phyloP scores from a whole-genome alignment of 2,329 filamentous ascomycete species.

The Tolypocladium ovalisporum region DNA sequence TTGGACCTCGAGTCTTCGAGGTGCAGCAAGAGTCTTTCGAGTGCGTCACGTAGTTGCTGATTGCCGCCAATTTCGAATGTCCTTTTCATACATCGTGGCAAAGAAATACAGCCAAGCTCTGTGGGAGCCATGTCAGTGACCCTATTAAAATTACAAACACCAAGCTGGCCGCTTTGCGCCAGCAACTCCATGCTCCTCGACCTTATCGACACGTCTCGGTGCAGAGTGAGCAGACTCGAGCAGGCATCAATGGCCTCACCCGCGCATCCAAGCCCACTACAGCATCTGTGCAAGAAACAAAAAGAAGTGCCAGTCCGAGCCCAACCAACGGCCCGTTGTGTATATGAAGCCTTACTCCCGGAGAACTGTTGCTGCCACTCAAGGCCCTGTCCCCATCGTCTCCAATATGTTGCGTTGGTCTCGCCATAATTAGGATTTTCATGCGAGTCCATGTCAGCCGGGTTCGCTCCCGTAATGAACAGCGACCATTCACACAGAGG shows the following conservation, averaged over 20 bases:
- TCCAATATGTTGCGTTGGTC: neutral
- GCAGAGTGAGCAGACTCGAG: neutral
- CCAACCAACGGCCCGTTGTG: neutral
- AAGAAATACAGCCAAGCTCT: conserved; percentile 4
- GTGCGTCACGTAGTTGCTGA: neutral
- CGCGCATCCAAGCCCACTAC: conserved; percentile 1
- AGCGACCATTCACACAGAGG: neutral
- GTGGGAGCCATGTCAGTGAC: conserved; percentile 3
- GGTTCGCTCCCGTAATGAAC: neutral
- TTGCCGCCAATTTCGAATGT: neutral
- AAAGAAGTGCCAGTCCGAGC: neutral
- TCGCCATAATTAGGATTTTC: neutral
- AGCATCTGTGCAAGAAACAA: conserved; percentile 5
- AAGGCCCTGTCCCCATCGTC: neutral
- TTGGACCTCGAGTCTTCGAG: neutral
- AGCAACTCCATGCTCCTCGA: neutral
- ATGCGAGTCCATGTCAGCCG: neutral
- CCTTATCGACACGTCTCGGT: neutral
- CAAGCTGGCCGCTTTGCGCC: neutral
- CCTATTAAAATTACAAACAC: neutral
- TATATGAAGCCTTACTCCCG: neutral
- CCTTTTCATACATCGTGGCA: neutral
- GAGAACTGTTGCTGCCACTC: neutral
- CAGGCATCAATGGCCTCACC: neutral
- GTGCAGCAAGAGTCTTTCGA: neutral